Evolutionary conservation across 2,329 filamentous ascomycete genomes (phyloP), one percentile per base, ranked within the genome.

Genomic region (Ophiostoma sp.): DNA sequence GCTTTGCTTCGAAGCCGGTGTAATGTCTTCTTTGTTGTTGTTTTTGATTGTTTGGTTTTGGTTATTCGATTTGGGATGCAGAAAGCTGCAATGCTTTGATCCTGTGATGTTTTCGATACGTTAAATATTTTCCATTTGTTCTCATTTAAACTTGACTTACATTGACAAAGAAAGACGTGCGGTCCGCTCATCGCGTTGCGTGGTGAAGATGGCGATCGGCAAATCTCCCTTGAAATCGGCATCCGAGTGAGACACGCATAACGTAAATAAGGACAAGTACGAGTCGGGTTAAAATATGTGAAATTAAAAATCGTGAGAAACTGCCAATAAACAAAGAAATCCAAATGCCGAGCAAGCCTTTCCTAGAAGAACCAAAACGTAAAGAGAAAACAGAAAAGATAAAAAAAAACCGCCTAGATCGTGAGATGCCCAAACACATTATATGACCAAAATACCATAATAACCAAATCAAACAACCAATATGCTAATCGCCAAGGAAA

Each of bases 1-100:
- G 82, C n/a, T 82, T 83, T 71, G 82, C 82, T 2, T 27, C 69
- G 7, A 71, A 71, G 71, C 62, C 62, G n/a, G 35, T 65, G 8
- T 65, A 13, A 64, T 36, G 31, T 11, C 31, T 35, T n/a, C 31
- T 35, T n/a, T 64, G 31, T n/a, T 41, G 39, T 41, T 8, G 39
- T 7, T 41, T 41, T 41, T 41, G 39, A 11, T 41, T 57, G 17
- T 23, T 15, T 17, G 44, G 1, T 48, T 48, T 15, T 15, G 7
- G 2, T 15, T 48, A 20, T 20, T 48, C 13, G 39, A n/a, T 48
- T n/a, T 48, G 1, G 1, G 44, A 48, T 48, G 44, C 44, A n/a
- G 44, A 48, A 48, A 20, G 17, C 44, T 20, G 44, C 44, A 48
- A n/a, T 48, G 44, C 8, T 48, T 48, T 48, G 4, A n/a, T 5